These are phyloP conservation scores for Vaucheria bursata DNA, from an alignment of 352 stramenopile genomes.

Conservation along the genomic window DNA sequence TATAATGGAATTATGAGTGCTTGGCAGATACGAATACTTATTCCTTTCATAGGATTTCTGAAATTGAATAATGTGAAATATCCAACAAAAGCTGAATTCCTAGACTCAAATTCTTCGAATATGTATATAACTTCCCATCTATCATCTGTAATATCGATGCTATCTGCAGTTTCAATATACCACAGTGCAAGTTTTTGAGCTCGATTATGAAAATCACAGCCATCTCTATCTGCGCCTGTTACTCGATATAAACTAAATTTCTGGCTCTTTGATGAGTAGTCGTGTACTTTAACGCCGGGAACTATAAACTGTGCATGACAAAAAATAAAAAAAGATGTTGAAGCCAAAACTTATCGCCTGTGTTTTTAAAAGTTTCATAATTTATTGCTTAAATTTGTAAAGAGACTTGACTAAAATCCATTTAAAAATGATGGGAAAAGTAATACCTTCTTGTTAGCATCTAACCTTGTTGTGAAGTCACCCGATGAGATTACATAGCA, in stretches of 20 bases:
- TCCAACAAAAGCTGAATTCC: constrained; percentile 21
- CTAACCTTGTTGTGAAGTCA: neutral
- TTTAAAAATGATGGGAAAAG: neutral
- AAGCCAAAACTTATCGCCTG: neutral
- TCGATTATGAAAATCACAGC: constrained; percentile 20
- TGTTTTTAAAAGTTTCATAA: neutral
- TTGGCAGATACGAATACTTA: constrained; percentile 45
- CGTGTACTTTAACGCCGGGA: neutral
- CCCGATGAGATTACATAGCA: neutral
- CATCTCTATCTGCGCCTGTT: constrained; percentile 26
- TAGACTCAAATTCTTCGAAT: neutral
- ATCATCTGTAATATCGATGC: constrained; percentile 37
- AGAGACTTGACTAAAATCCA: neutral
- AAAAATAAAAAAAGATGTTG: neutral
- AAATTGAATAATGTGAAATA: constrained; percentile 48
- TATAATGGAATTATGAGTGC: constrained; percentile 36
- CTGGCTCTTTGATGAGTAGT: constrained; percentile 21
- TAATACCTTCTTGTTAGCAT: neutral
- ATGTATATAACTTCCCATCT: constrained; percentile 40
- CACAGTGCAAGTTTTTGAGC: constrained; percentile 35
- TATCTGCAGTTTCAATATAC: constrained; percentile 39
- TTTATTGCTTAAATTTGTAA: neutral
- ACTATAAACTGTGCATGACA: neutral
- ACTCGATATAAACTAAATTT: constrained; percentile 25
- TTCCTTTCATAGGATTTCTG: constrained; percentile 43